phyloP scores from a whole-genome alignment of 306 rosid species.

The Lathyrus sativus region DNA sequence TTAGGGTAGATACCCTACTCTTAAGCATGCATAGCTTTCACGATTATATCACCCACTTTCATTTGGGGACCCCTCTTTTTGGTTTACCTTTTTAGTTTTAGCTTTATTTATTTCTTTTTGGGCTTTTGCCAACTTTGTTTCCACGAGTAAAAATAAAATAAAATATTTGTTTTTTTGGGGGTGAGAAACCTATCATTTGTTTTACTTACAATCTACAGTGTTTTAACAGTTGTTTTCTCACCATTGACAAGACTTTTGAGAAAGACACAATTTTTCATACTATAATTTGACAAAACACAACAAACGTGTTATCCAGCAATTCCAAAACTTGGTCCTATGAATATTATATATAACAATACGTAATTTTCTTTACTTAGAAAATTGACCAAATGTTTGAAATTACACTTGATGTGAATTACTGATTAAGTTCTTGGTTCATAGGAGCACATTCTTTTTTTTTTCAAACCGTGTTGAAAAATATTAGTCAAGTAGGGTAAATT shows the following conservation, averaged over 20 bases:
- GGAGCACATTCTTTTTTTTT: background rate
- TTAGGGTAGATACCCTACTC: slow-evolving; percentile 44
- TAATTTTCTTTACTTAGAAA: slow-evolving; percentile 2
- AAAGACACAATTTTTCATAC: slow-evolving; percentile 1
- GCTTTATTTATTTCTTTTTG: background rate
- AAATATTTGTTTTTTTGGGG: background rate
- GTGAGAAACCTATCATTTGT: slow-evolving; percentile 33
- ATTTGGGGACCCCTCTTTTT: slow-evolving; percentile 25
- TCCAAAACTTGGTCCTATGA: background rate
- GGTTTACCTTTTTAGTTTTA: background rate
- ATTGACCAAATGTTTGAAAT: background rate
- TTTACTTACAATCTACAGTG: slow-evolving; percentile 40
- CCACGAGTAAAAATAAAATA: no score
- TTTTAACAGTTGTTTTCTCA: slow-evolving; percentile 11
- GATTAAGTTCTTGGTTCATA: background rate
- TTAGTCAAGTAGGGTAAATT: background rate
- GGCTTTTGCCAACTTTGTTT: slow-evolving; percentile 4
- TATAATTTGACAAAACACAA: background rate
- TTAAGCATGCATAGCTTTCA: slow-evolving; percentile 34
- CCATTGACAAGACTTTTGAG: slow-evolving; percentile 2
- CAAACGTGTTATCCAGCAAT: slow-evolving; percentile 4
- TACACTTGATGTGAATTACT: background rate
- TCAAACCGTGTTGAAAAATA: background rate
- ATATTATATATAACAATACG: background rate
- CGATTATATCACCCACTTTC: slow-evolving; percentile 40